A percentile compares a stretch with the other conserved stretches of the same genome.
Conservation (phyloP, 2,329 filamentous ascomycete genomes). For the Ceratocystiopsis sp. region DNA sequence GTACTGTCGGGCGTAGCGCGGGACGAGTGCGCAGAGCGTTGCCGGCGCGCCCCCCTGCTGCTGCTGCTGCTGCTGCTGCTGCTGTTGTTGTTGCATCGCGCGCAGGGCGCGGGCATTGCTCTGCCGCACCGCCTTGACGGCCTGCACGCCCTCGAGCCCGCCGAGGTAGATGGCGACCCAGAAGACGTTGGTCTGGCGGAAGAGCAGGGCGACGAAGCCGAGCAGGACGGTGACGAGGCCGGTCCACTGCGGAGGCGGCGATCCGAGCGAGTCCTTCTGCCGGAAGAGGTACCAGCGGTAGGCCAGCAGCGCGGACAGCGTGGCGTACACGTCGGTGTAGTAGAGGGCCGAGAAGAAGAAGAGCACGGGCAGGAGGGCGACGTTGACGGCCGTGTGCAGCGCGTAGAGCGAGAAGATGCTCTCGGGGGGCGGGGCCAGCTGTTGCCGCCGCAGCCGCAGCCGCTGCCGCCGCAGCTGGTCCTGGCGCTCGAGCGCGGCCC, state of each 20-base stretch:
- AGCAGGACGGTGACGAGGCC: conserved; percentile 31
- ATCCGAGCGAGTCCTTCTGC: too few relatives aligned
- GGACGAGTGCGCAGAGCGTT: conserved; percentile 16
- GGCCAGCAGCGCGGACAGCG: conserved; percentile 52
- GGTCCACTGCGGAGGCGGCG: conserved; percentile 19
- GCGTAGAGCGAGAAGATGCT: conserved; percentile 23
- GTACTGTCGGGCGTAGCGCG: conserved; percentile 25
- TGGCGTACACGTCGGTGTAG: conserved; percentile 83
- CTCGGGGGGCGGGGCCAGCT: not conserved
- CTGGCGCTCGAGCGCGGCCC: conserved; percentile 29
- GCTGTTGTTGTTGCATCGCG: too few relatives aligned
- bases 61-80: too few relatives aligned
- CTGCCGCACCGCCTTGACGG: conserved; percentile 18
- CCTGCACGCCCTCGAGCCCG: conserved; percentile 36
- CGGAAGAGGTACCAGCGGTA: conserved; percentile 42
- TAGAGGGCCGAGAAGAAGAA: conserved; percentile 96
- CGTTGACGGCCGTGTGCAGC: conserved; percentile 55
- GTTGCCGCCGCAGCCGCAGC: not conserved
- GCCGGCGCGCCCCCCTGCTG: conserved; percentile 9
- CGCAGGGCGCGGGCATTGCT: not conserved
- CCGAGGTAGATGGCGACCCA: conserved; percentile 75
- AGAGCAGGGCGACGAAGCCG: conserved; percentile 51
- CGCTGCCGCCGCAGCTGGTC: conserved; percentile 15
- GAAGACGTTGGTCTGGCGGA: conserved; percentile 93
- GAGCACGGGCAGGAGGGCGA: conserved; percentile 70